Evolutionary conservation across 306 rosid species (phyloP).

Genomic region (Lathyrus oleraceus): DNA sequence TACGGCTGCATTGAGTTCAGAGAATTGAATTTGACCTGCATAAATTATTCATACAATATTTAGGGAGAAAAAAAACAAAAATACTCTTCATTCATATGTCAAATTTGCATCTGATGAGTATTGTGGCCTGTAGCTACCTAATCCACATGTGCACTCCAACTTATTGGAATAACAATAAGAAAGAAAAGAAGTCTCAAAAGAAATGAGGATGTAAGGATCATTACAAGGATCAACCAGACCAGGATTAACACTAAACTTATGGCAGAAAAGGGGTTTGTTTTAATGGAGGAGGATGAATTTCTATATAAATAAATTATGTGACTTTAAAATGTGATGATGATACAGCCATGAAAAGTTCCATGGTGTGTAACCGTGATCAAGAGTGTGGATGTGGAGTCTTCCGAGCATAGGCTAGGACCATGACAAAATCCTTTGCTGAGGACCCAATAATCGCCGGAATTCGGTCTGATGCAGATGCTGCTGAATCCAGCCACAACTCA

Average conservation of each 20-base stretch:
- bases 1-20: background rate
- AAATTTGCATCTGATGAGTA: conserved; percentile 33
- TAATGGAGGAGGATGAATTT: conserved; percentile 4
- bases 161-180: conserved; percentile 17
- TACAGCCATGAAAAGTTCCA: conserved; percentile 24
- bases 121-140: conserved; percentile 30
- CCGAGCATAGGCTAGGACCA: conserved; percentile 81
- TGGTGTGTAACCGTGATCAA: conserved; percentile 39
- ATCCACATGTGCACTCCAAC: conserved; percentile 32
- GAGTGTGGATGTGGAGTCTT: conserved; percentile 50
- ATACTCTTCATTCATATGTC: conserved; percentile 26
- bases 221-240: conserved; percentile 29
- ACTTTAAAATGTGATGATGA: conserved; percentile 13
- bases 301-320: conserved; percentile 19
- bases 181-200: conserved; percentile 14
- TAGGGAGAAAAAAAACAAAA: background rate
- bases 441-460: conserved; percentile 74
- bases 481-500: conserved; percentile 79
- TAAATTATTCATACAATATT: conserved; percentile 10
- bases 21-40: no score
- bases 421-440: conserved; percentile 85
- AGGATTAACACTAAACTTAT: conserved; percentile 29
- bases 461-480: conserved; percentile 54
- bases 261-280: conserved; percentile 13
- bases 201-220: conserved; percentile 35